Percentiles rank a stretch among this genome's conserved stretches.
Conservation (phyloP, 1,284 basidiomycete species). For the Ceratobasidium sp. region DNA sequence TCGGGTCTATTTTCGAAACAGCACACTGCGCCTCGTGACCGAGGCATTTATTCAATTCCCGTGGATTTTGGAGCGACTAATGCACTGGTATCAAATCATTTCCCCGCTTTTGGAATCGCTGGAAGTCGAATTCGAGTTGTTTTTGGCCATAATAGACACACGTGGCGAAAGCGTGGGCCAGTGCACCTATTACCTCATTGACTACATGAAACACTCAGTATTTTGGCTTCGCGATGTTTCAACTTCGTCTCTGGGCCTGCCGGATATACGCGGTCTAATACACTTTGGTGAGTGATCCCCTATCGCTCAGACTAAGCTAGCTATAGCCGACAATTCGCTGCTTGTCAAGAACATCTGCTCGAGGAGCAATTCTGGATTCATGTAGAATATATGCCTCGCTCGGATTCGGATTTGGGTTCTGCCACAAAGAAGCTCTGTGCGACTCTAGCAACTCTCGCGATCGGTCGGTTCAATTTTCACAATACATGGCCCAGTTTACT, state of each 20-base stretch:
- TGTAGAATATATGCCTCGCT: constrained; percentile 32
- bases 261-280: not conserved
- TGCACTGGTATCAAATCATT: constrained; percentile 23
- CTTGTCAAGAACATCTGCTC: constrained; percentile 15
- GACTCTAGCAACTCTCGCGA: constrained; percentile 7
- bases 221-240: constrained; percentile 40
- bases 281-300: constrained; percentile 22
- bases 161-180: constrained; percentile 4
- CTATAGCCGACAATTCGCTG: not conserved
- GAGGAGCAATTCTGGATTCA: constrained; percentile 43
- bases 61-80: constrained; percentile 6
- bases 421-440: constrained; percentile 10
- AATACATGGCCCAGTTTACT: not conserved
- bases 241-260: constrained; percentile 14
- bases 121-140: constrained; percentile 15
- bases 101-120: not conserved
- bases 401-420: not conserved
- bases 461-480: not conserved
- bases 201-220: constrained; percentile 10
- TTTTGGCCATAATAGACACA: constrained; percentile 15
- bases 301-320: not conserved
- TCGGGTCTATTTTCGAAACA: constrained; percentile 29
- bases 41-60: constrained; percentile 4
- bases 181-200: constrained; percentile 34
- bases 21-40: constrained; percentile 3